These are phyloP conservation scores for Gliomastix tumulicola DNA, from an alignment of 2,329 filamentous ascomycete species.

Conservation along the genomic window DNA sequence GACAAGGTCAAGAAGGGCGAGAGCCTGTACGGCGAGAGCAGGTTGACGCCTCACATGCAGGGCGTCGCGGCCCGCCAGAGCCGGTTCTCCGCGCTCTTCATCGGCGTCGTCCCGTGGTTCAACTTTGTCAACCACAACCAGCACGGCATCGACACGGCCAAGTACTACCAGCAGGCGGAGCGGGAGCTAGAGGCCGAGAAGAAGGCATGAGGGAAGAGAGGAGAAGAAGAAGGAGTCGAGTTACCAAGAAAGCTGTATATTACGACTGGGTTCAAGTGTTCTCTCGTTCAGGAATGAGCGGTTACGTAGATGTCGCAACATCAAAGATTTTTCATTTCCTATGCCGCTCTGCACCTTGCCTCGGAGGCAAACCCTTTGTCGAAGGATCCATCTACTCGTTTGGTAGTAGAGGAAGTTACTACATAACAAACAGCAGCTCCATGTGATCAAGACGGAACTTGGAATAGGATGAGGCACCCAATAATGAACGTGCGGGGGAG, in stretches of 20 bases:
- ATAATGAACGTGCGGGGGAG: no score
- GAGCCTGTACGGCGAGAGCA: conserved; percentile 77
- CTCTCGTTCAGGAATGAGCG: no score
- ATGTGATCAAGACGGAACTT: no score
- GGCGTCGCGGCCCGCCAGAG: conserved; percentile 90
- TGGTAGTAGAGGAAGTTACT: no score
- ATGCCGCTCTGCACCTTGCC: no score
- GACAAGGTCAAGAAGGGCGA: conserved; percentile 89
- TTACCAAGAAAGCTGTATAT: no score
- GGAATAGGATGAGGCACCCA: no score
- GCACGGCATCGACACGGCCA: conserved; percentile 96
- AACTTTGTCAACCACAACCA: conserved; percentile 96
- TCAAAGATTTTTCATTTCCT: no score
- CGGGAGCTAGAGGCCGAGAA: conserved; percentile 79
- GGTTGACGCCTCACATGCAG: conserved; percentile 81
- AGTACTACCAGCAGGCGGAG: conserved; percentile 96
- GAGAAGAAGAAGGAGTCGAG: neutral
- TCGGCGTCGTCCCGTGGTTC: conserved; percentile 88
- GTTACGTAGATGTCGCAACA: no score
- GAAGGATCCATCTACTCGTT: no score
- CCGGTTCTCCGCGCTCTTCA: conserved; percentile 78
- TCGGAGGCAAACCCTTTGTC: no score
- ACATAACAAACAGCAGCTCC: no score
- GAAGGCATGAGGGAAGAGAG: conserved; percentile 2
- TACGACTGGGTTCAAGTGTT: neutral